Conservation (phyloP, 805 yeast genomes). For the Candida dajiaensis region DNA sequence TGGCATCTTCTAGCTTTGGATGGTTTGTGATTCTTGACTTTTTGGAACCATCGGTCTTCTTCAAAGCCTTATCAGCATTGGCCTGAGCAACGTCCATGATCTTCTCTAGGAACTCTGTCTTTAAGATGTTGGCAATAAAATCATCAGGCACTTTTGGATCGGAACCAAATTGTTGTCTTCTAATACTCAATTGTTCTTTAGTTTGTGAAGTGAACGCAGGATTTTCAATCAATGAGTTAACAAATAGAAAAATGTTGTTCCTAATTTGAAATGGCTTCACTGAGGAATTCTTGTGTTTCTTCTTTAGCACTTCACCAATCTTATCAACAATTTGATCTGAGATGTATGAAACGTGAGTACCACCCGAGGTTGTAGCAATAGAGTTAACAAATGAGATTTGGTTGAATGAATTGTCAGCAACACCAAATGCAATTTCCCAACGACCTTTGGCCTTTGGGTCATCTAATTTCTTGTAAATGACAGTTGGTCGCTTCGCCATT, state of each 20-base stretch:
- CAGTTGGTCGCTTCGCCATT: slow-evolving; percentile 43
- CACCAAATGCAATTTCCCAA: slow-evolving; percentile 96
- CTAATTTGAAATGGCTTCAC: slow-evolving; percentile 85
- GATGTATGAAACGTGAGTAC: slow-evolving; percentile 86
- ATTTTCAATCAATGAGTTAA: slow-evolving; percentile 89
- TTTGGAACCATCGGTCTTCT: slow-evolving; percentile 82
- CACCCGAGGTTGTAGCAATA: slow-evolving; percentile 95
- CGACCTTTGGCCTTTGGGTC: slow-evolving; percentile 43
- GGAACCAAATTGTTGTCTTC: slow-evolving; percentile 85
- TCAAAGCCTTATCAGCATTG: slow-evolving; percentile 82
- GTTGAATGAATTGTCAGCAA: slow-evolving; percentile 83
- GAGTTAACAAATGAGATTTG: slow-evolving; percentile 97
- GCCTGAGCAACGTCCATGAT: slow-evolving; percentile 79
- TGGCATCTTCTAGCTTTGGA: slow-evolving; percentile 90
- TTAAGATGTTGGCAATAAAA: slow-evolving; percentile 65
- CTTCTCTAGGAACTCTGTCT: slow-evolving; percentile 64
- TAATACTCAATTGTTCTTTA: slow-evolving; percentile 89
- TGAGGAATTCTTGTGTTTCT: slow-evolving; percentile 57
- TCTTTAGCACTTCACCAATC: slow-evolving; percentile 66
- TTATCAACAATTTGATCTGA: slow-evolving; percentile 80
- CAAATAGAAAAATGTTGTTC: slow-evolving; percentile 83
- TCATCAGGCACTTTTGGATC: slow-evolving; percentile 70
- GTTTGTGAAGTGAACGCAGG: slow-evolving; percentile 98
- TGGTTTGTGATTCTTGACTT: slow-evolving; percentile 83
- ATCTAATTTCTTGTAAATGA: slow-evolving; percentile 74